Evolutionary conservation across 140 eudicot genomes (phyloP), one percentile per base, ranked within the genome.

Genomic region (Flaveria floridana): DNA sequence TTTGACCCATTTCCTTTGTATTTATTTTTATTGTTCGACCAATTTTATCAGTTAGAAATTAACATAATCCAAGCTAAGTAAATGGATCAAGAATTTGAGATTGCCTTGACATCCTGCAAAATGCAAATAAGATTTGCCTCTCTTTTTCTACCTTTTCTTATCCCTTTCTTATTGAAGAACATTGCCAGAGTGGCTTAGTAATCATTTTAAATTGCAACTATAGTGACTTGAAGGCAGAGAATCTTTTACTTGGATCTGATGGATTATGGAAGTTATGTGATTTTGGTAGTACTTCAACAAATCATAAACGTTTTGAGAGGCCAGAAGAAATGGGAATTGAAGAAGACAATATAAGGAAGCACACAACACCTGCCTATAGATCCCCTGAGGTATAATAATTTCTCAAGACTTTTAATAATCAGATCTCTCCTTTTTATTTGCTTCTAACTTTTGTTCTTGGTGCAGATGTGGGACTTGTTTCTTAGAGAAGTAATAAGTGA

Each of bases 281-380:
- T 83, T 95, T 91, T 79, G 97, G 99, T 72, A 95, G 99, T 66
- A 89, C 91, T 63, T 88, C 96, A 42, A 95, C 97, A 23, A 95
- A 91, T 82, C 99, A 95, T 73, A 95, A 86, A 56, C 84, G 95
- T 75, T 95, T 95, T 84, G 99, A 88, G 82, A 91, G 84, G 80
- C 96, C 99, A 69, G 97, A 91, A 82, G 99, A 95, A 84, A 91
- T 91, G 97, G 99, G 99, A 42, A 82, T 95, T 18, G 99, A 95
- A 85, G 99, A 91, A 84, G 99, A 95, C 80, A 91, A 83, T 34
- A 95, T 95, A 51, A 87, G 99, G 84, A 95, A 95, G 84, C 86
- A 95, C 84, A 95, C 99, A 19, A 95, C 99, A 19, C 99, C 99
- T 68, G 99, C 96, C 30, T 95, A 95, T 68, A 84, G 99, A 84